These are phyloP conservation scores for Yamadazyma laniorum DNA, from an alignment of 805 yeast species.

Conservation along the genomic window DNA sequence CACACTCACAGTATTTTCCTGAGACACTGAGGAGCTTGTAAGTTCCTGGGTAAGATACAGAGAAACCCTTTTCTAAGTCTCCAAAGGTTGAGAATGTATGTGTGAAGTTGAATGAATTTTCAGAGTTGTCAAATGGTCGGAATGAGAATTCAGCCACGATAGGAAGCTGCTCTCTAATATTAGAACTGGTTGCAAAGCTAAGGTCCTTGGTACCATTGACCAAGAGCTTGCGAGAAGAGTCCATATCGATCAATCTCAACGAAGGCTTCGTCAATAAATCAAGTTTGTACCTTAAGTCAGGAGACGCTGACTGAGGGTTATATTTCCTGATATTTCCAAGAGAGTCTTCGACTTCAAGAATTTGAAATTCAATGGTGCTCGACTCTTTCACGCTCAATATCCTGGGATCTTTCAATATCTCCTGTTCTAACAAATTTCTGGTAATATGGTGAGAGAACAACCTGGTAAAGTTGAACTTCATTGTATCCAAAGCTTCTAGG, in stretches of 20 bases:
- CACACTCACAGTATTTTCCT: conserved; percentile 68
- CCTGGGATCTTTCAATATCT: conserved; percentile 27
- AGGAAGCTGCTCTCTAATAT: conserved; percentile 45
- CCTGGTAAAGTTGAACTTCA: conserved; percentile 11
- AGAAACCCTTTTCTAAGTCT: conserved; percentile 30
- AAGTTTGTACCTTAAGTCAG: conserved; percentile 31
- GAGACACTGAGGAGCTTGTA: conserved; percentile 55
- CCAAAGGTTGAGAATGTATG: conserved; percentile 21
- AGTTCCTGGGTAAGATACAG: conserved; percentile 59
- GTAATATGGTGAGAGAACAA: conserved; percentile 18
- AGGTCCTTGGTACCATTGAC: conserved; percentile 18
- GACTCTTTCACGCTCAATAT: conserved; percentile 21
- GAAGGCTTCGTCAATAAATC: conserved; percentile 26
- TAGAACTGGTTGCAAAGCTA: conserved; percentile 14
- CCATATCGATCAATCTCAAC: conserved; percentile 21
- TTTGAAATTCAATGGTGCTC: conserved; percentile 32
- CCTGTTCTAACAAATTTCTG: conserved; percentile 36
- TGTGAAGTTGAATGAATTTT: conserved; percentile 23
- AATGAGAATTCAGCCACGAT: conserved; percentile 36
- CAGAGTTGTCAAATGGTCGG: conserved; percentile 17
- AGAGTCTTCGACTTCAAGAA: conserved; percentile 31
- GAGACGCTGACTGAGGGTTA: conserved; percentile 37
- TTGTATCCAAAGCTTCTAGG: conserved; percentile 1
- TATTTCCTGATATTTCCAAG: conserved; percentile 32
- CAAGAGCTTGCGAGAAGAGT: conserved; percentile 20